These are phyloP conservation scores for Penicillium crystallinum DNA, from an alignment of 495 filamentous ascomycete species.

Conservation along the genomic window DNA sequence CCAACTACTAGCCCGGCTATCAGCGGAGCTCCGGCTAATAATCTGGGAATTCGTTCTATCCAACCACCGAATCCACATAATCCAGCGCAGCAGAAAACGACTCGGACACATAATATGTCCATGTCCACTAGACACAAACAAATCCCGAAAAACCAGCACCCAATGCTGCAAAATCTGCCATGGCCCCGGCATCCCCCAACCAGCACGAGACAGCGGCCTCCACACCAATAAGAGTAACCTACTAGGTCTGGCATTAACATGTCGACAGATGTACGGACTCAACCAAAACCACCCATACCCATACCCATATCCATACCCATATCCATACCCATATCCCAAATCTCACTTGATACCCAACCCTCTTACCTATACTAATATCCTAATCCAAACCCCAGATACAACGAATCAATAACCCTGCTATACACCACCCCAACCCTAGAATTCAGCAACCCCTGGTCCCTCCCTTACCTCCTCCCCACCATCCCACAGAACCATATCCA, in stretches of 20 bases:
- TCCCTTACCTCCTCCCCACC: conserved; percentile 40
- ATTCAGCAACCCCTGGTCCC: conserved; percentile 46
- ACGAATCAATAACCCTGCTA: conserved; percentile 36
- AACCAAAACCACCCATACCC: neutral
- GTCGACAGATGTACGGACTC: conserved; percentile 22
- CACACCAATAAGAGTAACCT: conserved; percentile 1
- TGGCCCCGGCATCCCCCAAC: conserved; percentile 27
- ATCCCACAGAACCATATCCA: conserved; percentile 30
- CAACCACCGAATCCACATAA: conserved; percentile 34
- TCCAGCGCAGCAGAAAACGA: conserved; percentile 31
- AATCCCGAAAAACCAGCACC: neutral
- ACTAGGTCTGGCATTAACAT: conserved; percentile 18
- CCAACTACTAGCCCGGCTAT: conserved; percentile 36
- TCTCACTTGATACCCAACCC: too few relatives aligned
- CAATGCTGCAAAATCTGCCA: conserved; percentile 36
- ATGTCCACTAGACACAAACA: conserved; percentile 13
- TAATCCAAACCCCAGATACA: conserved; percentile 23
- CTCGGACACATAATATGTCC: conserved; percentile 39
- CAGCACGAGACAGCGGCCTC: conserved; percentile 14
- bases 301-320: neutral
- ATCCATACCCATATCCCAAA: neutral
- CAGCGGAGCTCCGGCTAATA: conserved; percentile 40
- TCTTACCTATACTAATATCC: too few relatives aligned
- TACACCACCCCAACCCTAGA: conserved; percentile 39
- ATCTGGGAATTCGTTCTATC: conserved; percentile 43